phyloP scores from a whole-genome alignment of 1,284 basidiomycete species.

The Ustilago tritici region DNA sequence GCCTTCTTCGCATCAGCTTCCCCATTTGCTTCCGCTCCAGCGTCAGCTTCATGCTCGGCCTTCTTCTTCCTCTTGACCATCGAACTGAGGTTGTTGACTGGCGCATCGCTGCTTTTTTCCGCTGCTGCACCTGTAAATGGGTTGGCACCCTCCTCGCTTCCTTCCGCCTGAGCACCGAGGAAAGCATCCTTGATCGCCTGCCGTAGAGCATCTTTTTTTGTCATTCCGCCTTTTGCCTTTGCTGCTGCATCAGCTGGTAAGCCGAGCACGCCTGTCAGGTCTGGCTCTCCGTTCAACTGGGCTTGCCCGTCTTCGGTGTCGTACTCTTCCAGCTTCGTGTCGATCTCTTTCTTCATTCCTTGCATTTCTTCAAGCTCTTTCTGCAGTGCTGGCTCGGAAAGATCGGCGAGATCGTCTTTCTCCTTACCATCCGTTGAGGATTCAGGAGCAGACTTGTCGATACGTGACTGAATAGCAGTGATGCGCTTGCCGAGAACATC shows the following conservation, averaged over 20 bases:
- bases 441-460: constrained; percentile 4
- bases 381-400: constrained; percentile 41
- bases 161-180: constrained; percentile 50
- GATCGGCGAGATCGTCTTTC: constrained; percentile 56
- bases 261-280: constrained; percentile 29
- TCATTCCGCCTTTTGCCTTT: constrained; percentile 18
- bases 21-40: constrained; percentile 3
- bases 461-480: constrained; percentile 44
- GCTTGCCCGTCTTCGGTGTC: constrained; percentile 42
- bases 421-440: constrained; percentile 28
- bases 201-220: constrained; percentile 58
- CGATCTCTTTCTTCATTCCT: constrained; percentile 63
- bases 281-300: constrained; percentile 52
- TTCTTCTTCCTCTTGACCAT: constrained; percentile 66
- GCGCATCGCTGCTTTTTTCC: constrained; percentile 24
- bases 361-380: constrained; percentile 58
- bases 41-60: constrained; percentile 22
- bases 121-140: constrained; percentile 33
- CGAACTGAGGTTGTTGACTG: constrained; percentile 58
- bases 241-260: constrained; percentile 32
- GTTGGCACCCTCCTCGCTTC: constrained; percentile 14
- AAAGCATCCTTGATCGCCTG: constrained; percentile 67
- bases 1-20: constrained; percentile 43
- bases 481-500: constrained; percentile 51
- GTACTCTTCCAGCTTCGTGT: constrained; percentile 66